These are phyloP conservation scores for Elsinoe ampelina DNA, from an alignment of 2,329 filamentous ascomycete genomes.

Conservation along the genomic window DNA sequence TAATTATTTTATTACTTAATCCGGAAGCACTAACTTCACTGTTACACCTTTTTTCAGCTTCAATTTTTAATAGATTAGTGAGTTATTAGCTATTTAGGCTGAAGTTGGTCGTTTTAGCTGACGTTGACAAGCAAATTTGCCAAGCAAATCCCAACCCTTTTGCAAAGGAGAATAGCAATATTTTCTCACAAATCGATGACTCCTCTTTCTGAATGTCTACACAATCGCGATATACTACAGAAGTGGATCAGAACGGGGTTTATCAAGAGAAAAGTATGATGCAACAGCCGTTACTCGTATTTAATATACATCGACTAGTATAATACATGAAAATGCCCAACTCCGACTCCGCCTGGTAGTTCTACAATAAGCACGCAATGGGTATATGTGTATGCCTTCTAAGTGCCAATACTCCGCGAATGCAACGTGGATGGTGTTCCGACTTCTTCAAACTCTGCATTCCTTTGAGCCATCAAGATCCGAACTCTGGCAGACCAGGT, in stretches of 20 bases:
- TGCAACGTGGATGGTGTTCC: background rate
- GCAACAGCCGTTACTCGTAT: background rate
- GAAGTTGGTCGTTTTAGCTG: too few species aligned
- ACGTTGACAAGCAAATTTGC: too few species aligned
- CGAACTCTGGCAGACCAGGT: conserved; percentile 1
- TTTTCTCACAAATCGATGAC: background rate
- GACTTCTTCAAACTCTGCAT: background rate
- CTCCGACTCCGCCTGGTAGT: background rate
- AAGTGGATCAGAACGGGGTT: background rate
- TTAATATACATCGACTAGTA: background rate
- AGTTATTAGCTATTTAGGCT: too few species aligned
- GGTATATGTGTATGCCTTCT: background rate
- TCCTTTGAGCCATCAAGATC: background rate
- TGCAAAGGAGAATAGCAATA: background rate
- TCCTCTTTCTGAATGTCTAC: background rate
- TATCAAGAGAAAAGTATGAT: too few species aligned
- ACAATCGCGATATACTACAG: background rate
- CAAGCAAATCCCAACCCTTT: too few species aligned
- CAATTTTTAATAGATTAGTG: too few species aligned
- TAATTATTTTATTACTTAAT: too few species aligned
- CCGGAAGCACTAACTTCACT: too few species aligned
- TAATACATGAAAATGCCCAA: background rate
- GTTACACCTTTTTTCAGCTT: too few species aligned
- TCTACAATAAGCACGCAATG: background rate
- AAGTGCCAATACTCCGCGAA: background rate